A percentile compares a stretch with the other conserved stretches of the same genome.
These are phyloP conservation scores for Aphanomyces invadans DNA, from an alignment of 352 stramenopile genomes.

Conservation along the genomic window DNA sequence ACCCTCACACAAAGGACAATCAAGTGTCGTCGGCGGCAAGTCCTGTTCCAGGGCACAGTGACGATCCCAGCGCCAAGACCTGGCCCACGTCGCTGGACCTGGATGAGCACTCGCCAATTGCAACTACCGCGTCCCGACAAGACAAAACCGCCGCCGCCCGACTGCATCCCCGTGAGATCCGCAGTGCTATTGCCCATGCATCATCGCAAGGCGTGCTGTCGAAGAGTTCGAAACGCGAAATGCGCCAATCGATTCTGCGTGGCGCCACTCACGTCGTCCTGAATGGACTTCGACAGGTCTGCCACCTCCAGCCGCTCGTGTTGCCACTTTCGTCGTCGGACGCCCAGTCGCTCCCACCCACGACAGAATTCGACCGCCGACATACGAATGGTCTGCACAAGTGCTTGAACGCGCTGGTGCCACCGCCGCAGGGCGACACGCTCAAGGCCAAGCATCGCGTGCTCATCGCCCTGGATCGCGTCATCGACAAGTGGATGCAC, in stretches of 20 bases:
- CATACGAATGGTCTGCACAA: constrained; percentile 79
- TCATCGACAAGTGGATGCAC: constrained; percentile 69
- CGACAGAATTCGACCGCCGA: constrained; percentile 67
- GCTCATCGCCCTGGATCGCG: constrained; percentile 63
- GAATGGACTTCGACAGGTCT: constrained; percentile 6
- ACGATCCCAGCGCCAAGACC: too few species aligned
- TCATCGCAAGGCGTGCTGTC: constrained; percentile 17
- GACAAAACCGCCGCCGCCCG: constrained; percentile 7
- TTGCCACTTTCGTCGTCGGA: background rate
- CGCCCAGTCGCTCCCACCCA: constrained; percentile 24
- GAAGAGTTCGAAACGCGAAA: constrained; percentile 21
- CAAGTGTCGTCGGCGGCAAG: background rate
- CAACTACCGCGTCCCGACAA: background rate
- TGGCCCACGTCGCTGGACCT: too few species aligned
- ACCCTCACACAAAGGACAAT: background rate
- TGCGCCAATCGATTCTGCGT: constrained; percentile 20
- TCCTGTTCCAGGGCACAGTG: background rate
- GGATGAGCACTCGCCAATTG: too few species aligned
- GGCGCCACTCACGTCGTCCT: constrained; percentile 12
- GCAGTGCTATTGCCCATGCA: constrained; percentile 18
- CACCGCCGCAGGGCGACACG: constrained; percentile 45
- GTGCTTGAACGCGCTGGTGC: constrained; percentile 59
- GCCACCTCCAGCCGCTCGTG: constrained; percentile 22
- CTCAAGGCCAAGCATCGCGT: constrained; percentile 65
- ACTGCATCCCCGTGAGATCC: constrained; percentile 12